These are phyloP conservation scores for Cymodocea nodosa DNA, from an alignment of 116 monocot genomes.

Conservation along the genomic window DNA sequence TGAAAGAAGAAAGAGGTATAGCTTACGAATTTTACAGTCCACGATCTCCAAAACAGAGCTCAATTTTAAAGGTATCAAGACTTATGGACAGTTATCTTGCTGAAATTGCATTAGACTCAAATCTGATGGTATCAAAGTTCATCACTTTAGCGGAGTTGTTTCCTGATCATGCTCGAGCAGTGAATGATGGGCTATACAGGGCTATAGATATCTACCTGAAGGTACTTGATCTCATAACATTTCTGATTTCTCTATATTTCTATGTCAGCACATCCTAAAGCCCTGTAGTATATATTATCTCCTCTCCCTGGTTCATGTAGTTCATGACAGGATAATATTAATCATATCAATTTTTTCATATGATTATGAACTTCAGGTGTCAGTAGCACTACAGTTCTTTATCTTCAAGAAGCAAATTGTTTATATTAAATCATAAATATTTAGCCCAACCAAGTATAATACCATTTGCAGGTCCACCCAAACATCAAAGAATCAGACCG, in stretches of 20 bases:
- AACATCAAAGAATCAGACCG: conserved; percentile 85
- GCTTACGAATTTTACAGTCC: conserved; percentile 56
- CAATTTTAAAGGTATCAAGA: conserved; percentile 52
- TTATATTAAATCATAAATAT: neutral
- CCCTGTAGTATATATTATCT: too few relatives aligned
- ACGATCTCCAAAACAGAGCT: conserved; percentile 54
- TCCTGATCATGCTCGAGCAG: conserved; percentile 69
- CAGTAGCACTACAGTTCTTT: too few relatives aligned
- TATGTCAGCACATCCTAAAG: neutral
- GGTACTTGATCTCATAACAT: conserved; percentile 23
- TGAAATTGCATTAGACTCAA: conserved; percentile 77
- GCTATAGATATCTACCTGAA: conserved; percentile 91
- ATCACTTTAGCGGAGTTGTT: conserved; percentile 63
- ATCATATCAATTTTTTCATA: too few relatives aligned
- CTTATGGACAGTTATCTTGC: conserved; percentile 86
- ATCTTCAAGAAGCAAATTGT: neutral
- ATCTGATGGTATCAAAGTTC: conserved; percentile 65
- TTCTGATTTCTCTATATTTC: neutral
- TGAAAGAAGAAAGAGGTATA: conserved; percentile 11
- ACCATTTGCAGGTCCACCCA: conserved; percentile 68
- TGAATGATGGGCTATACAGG: conserved; percentile 75
- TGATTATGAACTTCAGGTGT: too few relatives aligned
- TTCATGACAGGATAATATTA: neutral
- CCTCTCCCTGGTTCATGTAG: neutral
- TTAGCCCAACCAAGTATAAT: neutral